Percentiles rank a stretch among this genome's conserved stretches.
Evolutionary conservation across 257 asterid genomes (phyloP).

Genomic region (Solanum paucissectum): DNA sequence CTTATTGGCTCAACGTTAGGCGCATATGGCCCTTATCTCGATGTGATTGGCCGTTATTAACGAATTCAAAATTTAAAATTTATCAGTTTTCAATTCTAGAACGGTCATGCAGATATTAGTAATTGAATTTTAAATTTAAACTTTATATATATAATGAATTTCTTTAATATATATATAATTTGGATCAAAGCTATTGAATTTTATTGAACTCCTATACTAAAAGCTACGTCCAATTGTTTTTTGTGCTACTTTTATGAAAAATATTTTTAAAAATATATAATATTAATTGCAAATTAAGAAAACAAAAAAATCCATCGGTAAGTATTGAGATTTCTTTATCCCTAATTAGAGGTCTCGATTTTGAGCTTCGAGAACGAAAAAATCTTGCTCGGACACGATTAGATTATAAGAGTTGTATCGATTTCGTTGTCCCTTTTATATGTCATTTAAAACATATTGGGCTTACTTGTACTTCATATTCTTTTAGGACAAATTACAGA

Average conservation of each 20-base stretch:
- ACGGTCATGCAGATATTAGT: fast-evolving
- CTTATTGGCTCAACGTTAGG: not conserved
- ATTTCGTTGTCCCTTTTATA: not conserved
- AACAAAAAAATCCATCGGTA: fast-evolving
- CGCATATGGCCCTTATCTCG: not conserved
- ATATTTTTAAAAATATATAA: not conserved
- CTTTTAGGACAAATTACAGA: not conserved
- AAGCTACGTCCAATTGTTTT: not conserved
- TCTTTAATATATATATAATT: not conserved
- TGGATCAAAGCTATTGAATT: not conserved
- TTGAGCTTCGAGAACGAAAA: fast-evolving
- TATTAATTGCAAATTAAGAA: not conserved
- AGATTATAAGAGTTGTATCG: not conserved
- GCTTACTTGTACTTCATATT: not conserved
- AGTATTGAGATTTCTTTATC: not conserved
- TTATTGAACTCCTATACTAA: no score
- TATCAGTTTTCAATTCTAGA: fast-evolving
- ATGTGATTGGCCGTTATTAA: not conserved
- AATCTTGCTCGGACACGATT: fast-evolving
- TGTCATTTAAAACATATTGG: not conserved
- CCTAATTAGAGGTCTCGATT: fast-evolving
- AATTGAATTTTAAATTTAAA: not conserved
- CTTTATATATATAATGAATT: no score
- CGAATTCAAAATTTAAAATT: not conserved
- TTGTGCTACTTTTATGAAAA: not conserved